Evolutionary conservation across 192 early-diverging fungal species (phyloP), one percentile per base, ranked within the genome.

Genomic region (Gryganskiella cystojenkinii): DNA sequence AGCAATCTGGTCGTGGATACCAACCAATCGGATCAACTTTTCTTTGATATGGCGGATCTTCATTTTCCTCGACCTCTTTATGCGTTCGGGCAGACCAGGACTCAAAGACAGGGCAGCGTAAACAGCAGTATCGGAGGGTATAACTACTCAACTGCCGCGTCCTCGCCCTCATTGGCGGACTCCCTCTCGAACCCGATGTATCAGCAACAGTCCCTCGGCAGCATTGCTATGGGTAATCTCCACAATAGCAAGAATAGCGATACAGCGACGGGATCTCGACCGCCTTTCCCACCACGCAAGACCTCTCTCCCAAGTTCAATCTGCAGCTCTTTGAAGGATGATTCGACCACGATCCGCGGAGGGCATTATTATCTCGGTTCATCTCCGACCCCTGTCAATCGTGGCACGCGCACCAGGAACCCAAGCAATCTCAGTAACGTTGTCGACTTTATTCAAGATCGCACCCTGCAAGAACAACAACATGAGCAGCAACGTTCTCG

Each of bases 131-230:
- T 69, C 35, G 74, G 67, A 19, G 74, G 74, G 0, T 64, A 78
- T 31, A 68, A 68, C 33, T 78, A 69, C 50, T 78, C 74, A 28
- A 67, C 65, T 14, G 61, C 49, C 0, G 65, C 74, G 0, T 78
- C 74, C 5, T 78, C 74, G 2, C 74, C 67, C 4, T 78, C 74
- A 0, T 66, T 78, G 1, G 74, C 74, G n/a, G 74, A 78, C 40
- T 78, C 74, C 3, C 67, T 78, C 33, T 78, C 74, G 6, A 78
- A 78, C 17, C 74, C 74, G 3, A 78, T 78, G 74, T 78, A 78
- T 31, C 66, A 69, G 3, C 61, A 78, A 10, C 73, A 78, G 34
- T 52, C 56, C 3, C 7, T 46, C 13, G 74, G 40, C 42, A 61
- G 68, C 27, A 9, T 46, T 31, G 30, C 7, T 20, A 35, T 9